phyloP scores from a whole-genome alignment of 176 grass and related monocot species.

The Avena sativa region DNA sequence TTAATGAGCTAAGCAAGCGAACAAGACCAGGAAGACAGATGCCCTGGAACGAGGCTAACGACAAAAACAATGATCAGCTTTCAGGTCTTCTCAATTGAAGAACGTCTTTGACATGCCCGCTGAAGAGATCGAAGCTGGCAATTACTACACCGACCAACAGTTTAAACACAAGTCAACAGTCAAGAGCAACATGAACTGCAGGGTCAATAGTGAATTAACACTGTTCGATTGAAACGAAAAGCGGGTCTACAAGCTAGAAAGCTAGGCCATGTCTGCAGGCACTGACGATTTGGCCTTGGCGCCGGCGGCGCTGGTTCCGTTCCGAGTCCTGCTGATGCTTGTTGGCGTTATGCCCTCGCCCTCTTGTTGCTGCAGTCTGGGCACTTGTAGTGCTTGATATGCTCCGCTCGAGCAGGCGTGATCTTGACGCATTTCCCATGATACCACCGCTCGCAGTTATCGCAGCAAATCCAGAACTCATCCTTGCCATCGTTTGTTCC shows the following conservation, averaged over 20 bases:
- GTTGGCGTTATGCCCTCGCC: conserved; percentile 50
- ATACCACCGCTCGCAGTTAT: conserved; percentile 88
- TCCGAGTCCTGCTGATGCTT: not conserved
- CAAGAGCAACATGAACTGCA: conserved; percentile 49
- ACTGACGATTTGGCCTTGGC: conserved; percentile 13
- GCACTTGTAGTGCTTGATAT: conserved; percentile 99
- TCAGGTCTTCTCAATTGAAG: conserved; percentile 9
- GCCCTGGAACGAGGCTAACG: not conserved
- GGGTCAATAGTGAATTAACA: conserved; percentile 46
- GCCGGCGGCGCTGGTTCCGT: conserved; percentile 13
- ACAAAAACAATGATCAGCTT: conserved; percentile 51
- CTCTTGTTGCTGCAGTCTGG: conserved; percentile 85
- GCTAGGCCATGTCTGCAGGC: conserved; percentile 56
- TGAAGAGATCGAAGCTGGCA: conserved; percentile 45
- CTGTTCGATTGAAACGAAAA: conserved; percentile 45
- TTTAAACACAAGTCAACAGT: conserved; percentile 48
- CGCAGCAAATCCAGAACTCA: conserved; percentile 97
- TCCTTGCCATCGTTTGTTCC: conserved; percentile 79
- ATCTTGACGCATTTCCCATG: conserved; percentile 96
- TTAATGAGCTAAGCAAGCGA: too few species aligned
- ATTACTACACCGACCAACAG: conserved; percentile 47
- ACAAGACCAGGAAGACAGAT: too few species aligned
- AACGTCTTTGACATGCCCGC: conserved; percentile 45
- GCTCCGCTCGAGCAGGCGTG: conserved; percentile 84
- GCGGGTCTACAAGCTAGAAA: conserved; percentile 61